Evolutionary conservation across 441 rosid genomes (phyloP).

Genomic region (Adansonia grandidieri): DNA sequence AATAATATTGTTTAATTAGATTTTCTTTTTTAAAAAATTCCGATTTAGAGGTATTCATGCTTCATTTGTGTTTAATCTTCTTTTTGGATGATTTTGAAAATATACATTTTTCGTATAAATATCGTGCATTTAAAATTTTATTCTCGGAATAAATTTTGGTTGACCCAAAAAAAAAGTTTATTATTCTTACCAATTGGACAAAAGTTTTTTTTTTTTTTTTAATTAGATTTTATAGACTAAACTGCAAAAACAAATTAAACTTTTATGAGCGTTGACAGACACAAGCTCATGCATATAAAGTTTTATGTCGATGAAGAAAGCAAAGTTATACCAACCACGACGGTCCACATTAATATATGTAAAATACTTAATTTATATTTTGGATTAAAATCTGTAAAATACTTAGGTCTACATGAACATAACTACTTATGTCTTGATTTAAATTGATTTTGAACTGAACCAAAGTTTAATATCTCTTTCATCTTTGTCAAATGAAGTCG

Average conservation of each 20-base stretch:
- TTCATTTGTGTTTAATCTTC: too few species aligned
- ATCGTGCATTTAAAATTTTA: too few species aligned
- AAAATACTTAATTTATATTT: neutral
- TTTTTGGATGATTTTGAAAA: too few species aligned
- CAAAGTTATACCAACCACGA: neutral
- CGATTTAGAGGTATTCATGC: too few species aligned
- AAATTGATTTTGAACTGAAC: neutral
- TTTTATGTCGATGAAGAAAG: conserved; percentile 5
- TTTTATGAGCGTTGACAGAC: neutral
- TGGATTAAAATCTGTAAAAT: neutral
- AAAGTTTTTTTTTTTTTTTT: neutral
- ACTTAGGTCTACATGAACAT: neutral
- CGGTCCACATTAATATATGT: neutral
- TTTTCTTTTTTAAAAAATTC: neutral
- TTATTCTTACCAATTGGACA: neutral
- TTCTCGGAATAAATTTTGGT: too few species aligned
- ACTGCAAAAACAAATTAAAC: neutral
- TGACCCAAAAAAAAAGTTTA: too few species aligned
- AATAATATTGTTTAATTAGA: neutral
- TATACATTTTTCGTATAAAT: too few species aligned
- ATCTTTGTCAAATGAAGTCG: neutral
- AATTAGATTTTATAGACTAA: neutral
- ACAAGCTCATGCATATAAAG: neutral
- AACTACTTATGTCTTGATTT: neutral
- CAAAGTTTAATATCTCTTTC: neutral